Evolutionary conservation across 352 stramenopile genomes (phyloP).

Genomic region (Phytophthora lateralis): DNA sequence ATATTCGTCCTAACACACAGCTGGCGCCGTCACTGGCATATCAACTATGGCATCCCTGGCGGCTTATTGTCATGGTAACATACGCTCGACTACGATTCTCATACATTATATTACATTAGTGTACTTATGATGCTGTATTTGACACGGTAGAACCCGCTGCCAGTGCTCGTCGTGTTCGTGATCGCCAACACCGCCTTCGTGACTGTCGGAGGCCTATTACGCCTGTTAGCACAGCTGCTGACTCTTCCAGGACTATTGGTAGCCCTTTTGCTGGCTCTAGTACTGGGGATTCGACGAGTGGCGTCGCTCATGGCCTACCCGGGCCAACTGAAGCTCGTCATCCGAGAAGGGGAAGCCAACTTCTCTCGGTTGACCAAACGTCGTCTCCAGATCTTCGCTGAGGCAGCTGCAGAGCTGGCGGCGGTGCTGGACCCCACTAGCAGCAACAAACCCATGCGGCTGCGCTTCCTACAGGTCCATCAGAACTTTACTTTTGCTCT

Average conservation of each 20-base stretch:
- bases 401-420: slow-evolving; percentile 60
- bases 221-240: slow-evolving; percentile 50
- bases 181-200: slow-evolving; percentile 69
- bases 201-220: slow-evolving; percentile 53
- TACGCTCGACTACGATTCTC: not conserved
- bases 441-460: slow-evolving; percentile 29
- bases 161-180: slow-evolving; percentile 54
- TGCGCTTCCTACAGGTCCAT: slow-evolving; percentile 66
- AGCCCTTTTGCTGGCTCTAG: slow-evolving; percentile 38
- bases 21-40: slow-evolving; percentile 44
- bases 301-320: slow-evolving; percentile 72
- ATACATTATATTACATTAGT: slow-evolving; percentile 5
- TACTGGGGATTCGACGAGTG: slow-evolving; percentile 51
- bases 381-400: slow-evolving; percentile 69
- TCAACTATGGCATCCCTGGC: slow-evolving; percentile 79
- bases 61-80: slow-evolving; percentile 59
- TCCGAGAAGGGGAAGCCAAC: slow-evolving; percentile 78
- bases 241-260: slow-evolving; percentile 62
- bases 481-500: slow-evolving; percentile 74
- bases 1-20: slow-evolving; percentile 8
- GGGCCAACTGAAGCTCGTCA: slow-evolving; percentile 76
- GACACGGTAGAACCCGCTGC: slow-evolving; percentile 50
- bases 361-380: slow-evolving; percentile 77
- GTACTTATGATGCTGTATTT: slow-evolving; percentile 19
- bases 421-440: slow-evolving; percentile 38